Percentiles rank a stretch among this genome's conserved stretches.
phyloP scores from a whole-genome alignment of 495 filamentous ascomycete genomes.

The Neurospora sp. region DNA sequence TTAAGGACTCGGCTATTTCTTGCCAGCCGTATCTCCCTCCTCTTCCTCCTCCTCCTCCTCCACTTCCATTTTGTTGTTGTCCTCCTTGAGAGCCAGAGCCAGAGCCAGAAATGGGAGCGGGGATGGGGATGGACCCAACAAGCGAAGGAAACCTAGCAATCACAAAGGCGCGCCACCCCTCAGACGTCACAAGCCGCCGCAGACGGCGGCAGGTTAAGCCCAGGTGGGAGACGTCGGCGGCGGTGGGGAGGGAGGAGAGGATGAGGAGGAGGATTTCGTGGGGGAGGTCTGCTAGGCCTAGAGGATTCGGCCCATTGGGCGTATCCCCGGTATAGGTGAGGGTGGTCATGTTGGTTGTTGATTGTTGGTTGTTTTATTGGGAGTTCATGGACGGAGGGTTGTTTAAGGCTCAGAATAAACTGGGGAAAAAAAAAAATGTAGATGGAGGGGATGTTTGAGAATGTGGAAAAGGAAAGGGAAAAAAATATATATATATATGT shows the following conservation, averaged over 20 bases:
- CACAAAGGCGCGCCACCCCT: constrained; percentile 37
- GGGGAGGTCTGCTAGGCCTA: constrained; percentile 15
- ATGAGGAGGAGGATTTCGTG: constrained; percentile 31
- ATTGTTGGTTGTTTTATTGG: no score
- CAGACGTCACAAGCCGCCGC: constrained; percentile 16
- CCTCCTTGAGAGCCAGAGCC: neutral
- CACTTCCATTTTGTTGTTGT: neutral
- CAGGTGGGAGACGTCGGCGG: constrained; percentile 26
- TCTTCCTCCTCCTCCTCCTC: neutral
- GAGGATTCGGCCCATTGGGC: no score
- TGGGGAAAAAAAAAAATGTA: no score
- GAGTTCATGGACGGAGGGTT: no score
- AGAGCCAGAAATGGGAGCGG: neutral
- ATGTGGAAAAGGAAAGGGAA: no score
- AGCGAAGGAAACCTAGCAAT: constrained; percentile 27
- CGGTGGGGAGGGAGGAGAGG: constrained; percentile 27
- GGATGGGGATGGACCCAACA: constrained; percentile 4
- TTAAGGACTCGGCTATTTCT: constrained; percentile 27
- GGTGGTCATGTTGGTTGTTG: no score
- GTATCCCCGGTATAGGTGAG: no score
- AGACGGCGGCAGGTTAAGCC: constrained; percentile 21
- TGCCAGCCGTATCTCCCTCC: constrained; percentile 19
- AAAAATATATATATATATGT: no score
- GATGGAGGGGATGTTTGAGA: no score
- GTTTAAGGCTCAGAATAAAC: no score